Evolutionary conservation across 2,329 filamentous ascomycete genomes (phyloP), one percentile per base, ranked within the genome.

Genomic region (Periconia macrospinosa): DNA sequence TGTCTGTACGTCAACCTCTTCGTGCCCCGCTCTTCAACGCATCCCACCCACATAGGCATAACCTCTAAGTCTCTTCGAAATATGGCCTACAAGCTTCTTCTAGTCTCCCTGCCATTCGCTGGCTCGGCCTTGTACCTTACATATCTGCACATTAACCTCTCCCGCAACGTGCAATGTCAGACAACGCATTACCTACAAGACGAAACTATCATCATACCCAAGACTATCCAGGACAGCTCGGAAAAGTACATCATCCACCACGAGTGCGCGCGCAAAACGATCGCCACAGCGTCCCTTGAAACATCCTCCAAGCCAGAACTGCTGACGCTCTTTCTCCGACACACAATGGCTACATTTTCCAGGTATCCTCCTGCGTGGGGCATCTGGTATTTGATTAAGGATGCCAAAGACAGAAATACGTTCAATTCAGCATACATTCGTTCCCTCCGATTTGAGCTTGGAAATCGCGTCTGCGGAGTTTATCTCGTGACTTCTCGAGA

Each of bases 341-440:
- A 50, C 48, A 50, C 48, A n/a, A 50, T 50, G 48, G 23, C 41
- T 20, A 50, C 41, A 35, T 50, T 50, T 43, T 42, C 48, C 20
- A 17, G 30, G 17, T 37, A 35, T 15, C 40, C 48, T n/a, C 41
- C 48, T 30, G 48, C 48, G 30, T 50, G 48, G 48, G 27, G 48
- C 19, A 44, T 50, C 23, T 45, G 48, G 48, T 45, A 44, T 23
- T 11, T 50, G 20, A 33, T 50, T 41, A 50, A 50, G 15, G 48
- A 50, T 19, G 11, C 41, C 41, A 19, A 27, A 8, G 23, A 27
- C 23, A 27, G 8, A 27, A 8, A 3, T 3, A 27, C 23, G 8
- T 27, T 27, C 30, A 14, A 43, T 33, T 15, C 23, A 30, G 20
- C 30, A 17, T 50, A 50, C 27, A 44, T 50, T 43, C 30, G 30